Evolutionary conservation across 1,284 basidiomycete genomes (phyloP), one percentile per base, ranked within the genome.

Genomic region (Malassezia slooffiae): DNA sequence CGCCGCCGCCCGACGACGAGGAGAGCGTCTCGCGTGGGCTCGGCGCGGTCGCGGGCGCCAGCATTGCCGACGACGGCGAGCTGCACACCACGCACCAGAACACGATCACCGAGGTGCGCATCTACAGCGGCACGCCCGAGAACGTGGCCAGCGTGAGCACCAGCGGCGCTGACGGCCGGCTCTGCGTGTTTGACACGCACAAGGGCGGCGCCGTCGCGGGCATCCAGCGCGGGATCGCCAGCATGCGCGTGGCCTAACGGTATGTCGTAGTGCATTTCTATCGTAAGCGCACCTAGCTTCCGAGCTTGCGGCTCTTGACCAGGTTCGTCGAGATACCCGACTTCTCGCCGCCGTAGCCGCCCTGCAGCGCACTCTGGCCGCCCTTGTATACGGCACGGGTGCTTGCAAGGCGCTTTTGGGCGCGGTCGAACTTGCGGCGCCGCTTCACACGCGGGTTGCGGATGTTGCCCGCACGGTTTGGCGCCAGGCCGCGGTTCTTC

Each of bases 81-180:
- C 52, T 69, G 19, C 62, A 67, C 49, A 67, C 91, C 3, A 79
- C 93, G 31, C 93, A 97, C 71, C 91, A 96, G 75, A 99, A 97
- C 74, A 93, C 90, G 31, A 96, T 99, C 72, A 96, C 89, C n/a
- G 82, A 51, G 30, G 53, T 69, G 9, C 47, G 66, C 6, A 35
- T 54, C 2, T 66, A 55, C 51, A 38, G 75, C 16, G 79, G 78
- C 0, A 13, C 23, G 4, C 58, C 49, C 1, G 43, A 17, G 0
- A 72, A 76, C 3, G 81, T 95, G 6, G 75, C 74, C 34, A 78
- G 77, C 58, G 81, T 99, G 46, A 87, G 83, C 67, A 95, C 90
- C 13, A 82, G 80, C n/a, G 93, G 89, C 8, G 85, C 90, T 21
- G 93, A 97, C 72, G 93, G 93, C 5, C 82, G 82, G 60, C 73